Evolutionary conservation across 1,139 yeast genomes (phyloP).

Genomic region (Saccharomycopsis crataegensis): DNA sequence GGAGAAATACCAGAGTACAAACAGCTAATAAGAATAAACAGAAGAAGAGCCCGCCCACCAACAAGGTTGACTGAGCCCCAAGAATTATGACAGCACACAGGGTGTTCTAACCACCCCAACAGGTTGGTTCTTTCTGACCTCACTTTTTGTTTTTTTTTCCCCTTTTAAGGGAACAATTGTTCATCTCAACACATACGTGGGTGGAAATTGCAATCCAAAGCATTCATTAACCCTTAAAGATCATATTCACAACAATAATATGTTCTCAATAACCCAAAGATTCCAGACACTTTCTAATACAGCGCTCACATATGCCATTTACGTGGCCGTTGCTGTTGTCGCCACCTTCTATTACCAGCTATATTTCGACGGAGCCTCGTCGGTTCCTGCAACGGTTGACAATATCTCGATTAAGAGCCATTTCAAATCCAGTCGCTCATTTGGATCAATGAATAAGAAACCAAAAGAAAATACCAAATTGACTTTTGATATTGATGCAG

Average conservation of each 20-base stretch:
- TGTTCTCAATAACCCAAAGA: constrained; percentile 40
- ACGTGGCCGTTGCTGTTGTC: constrained; percentile 40
- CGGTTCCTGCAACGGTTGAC: constrained; percentile 35
- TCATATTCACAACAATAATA: constrained; percentile 18
- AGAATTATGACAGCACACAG: too few relatives aligned
- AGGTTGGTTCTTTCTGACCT: too few relatives aligned
- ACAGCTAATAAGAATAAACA: too few relatives aligned
- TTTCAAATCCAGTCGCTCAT: constrained; percentile 56
- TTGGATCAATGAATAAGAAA: constrained; percentile 61
- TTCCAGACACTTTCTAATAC: constrained; percentile 51
- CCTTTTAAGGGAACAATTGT: too few relatives aligned
- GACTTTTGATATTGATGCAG: constrained; percentile 63
- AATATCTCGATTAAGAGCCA: constrained; percentile 28
- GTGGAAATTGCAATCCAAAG: too few relatives aligned
- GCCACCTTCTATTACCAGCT: constrained; percentile 45
- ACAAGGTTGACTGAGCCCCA: too few relatives aligned
- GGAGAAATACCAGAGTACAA: too few relatives aligned
- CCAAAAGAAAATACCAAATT: constrained; percentile 78
- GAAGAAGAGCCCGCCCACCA: too few relatives aligned
- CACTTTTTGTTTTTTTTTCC: too few relatives aligned
- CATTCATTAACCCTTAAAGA: too few relatives aligned
- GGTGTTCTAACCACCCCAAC: too few relatives aligned
- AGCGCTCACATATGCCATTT: constrained; percentile 45
- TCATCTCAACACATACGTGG: too few relatives aligned
- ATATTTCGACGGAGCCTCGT: constrained; percentile 37